Evolutionary conservation across 805 yeast species (phyloP).

Genomic region (Candida caryicola): DNA sequence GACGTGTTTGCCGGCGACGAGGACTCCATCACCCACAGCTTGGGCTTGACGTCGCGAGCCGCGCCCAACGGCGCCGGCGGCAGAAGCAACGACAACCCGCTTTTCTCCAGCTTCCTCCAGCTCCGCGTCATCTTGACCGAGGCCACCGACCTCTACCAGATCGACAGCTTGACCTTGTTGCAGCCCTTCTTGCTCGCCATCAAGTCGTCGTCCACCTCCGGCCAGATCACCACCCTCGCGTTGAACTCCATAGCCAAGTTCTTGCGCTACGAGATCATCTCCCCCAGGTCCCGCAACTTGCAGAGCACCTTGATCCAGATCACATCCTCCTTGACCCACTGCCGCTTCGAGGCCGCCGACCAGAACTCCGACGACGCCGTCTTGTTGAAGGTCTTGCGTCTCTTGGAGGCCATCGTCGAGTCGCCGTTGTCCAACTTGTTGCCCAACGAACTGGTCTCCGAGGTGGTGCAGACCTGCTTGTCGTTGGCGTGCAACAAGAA

Average conservation of each 20-base stretch:
- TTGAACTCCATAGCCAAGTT: conserved; percentile 73
- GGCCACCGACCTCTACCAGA: conserved; percentile 45
- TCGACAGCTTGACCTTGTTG: conserved; percentile 70
- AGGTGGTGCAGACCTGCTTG: conserved; percentile 86
- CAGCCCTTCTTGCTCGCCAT: conserved; percentile 86
- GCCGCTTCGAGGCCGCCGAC: conserved; percentile 93
- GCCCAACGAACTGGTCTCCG: conserved; percentile 80
- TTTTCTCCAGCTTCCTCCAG: conserved; percentile 76
- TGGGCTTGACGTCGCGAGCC: conserved; percentile 17
- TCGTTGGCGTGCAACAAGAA: conserved; percentile 90
- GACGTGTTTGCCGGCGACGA: conserved; percentile 46
- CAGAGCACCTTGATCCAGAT: conserved; percentile 60
- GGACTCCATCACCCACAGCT: conserved; percentile 25
- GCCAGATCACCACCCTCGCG: conserved; percentile 79
- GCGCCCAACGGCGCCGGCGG: conserved; percentile 27
- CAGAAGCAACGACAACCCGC: conserved; percentile 45
- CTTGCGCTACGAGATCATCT: conserved; percentile 66
- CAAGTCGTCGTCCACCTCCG: conserved; percentile 81
- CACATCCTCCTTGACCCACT: conserved; percentile 78
- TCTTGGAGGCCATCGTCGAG: conserved; percentile 63
- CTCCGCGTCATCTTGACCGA: conserved; percentile 68
- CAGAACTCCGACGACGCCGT: conserved; percentile 91
- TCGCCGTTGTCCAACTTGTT: conserved; percentile 65
- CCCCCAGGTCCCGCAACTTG: conserved; percentile 51
- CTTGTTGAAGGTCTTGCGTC: conserved; percentile 71